phyloP scores from a whole-genome alignment of 768 basidiomycete genomes.

The Clitopilus hobsonii region DNA sequence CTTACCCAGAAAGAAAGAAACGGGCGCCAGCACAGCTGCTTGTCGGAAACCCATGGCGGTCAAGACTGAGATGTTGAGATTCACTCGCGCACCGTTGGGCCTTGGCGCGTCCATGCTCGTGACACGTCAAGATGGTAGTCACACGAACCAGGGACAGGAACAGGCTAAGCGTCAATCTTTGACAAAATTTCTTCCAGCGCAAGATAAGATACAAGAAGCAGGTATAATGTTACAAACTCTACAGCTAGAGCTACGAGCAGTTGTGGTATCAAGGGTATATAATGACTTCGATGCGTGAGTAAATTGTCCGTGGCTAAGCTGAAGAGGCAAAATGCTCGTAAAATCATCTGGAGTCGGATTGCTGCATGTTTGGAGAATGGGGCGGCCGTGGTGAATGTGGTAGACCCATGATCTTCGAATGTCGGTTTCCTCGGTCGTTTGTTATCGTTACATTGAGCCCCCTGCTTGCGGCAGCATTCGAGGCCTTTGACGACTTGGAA shows the following conservation, averaged over 20 bases:
- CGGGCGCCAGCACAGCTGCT: conserved; percentile 82
- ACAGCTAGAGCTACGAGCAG: background rate
- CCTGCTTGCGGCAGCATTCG: conserved; percentile 57
- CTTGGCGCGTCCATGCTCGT: background rate
- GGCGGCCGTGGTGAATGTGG: conserved; percentile 49
- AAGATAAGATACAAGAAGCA: conserved; percentile 7
- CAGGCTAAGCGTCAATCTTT: no score
- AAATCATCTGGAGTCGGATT: background rate
- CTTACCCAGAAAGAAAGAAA: conserved; percentile 87
- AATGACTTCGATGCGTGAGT: conserved; percentile 12
- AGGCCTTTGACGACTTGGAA: conserved; percentile 45
- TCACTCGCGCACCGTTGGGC: background rate
- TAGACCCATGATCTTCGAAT: conserved; percentile 62
- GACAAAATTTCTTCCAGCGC: background rate
- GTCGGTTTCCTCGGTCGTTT: conserved; percentile 52
- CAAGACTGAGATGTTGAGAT: background rate
- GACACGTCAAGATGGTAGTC: background rate
- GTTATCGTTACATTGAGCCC: conserved; percentile 65
- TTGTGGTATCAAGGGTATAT: conserved; percentile 2
- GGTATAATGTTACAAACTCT: conserved; percentile 8
- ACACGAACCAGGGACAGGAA: background rate
- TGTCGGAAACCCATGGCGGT: conserved; percentile 79
- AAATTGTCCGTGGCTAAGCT: conserved; percentile 18
- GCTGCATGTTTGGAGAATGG: conserved; percentile 28
- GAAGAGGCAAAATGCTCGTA: conserved; percentile 18